Conservation (phyloP, 2,329 filamentous ascomycete species). For the Huntiella omanensis region DNA sequence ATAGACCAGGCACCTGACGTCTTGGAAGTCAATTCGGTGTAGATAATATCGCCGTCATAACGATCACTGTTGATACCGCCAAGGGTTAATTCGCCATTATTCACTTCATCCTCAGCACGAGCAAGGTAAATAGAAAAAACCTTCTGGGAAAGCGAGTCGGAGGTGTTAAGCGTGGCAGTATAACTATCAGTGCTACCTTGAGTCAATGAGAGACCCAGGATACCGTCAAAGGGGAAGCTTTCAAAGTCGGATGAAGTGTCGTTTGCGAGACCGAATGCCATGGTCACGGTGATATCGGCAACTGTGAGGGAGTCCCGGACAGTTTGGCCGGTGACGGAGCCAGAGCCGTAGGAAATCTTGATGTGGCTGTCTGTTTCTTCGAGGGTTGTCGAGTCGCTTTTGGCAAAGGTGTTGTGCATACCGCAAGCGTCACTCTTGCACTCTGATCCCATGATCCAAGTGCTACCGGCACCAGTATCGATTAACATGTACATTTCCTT, state of each 20-base stretch:
- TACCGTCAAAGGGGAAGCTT: conserved; percentile 72
- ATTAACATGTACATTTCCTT: conserved; percentile 42
- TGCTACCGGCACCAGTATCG: conserved; percentile 51
- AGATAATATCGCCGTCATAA: conserved; percentile 50
- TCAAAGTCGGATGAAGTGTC: conserved; percentile 56
- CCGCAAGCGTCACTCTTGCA: conserved; percentile 50
- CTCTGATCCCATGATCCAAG: conserved; percentile 62
- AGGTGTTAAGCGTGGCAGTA: conserved; percentile 38
- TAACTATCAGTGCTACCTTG: conserved; percentile 44
- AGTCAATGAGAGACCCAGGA: conserved; percentile 56
- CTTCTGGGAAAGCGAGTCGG: conserved; percentile 34
- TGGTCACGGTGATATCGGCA: conserved; percentile 41
- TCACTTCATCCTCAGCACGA: conserved; percentile 43
- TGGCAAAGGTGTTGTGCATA: conserved; percentile 51
- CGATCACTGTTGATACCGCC: conserved; percentile 49
- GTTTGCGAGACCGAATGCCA: conserved; percentile 55
- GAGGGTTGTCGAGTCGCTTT: conserved; percentile 45
- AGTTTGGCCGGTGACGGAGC: conserved; percentile 47
- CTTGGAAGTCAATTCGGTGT: conserved; percentile 33
- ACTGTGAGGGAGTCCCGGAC: conserved; percentile 49
- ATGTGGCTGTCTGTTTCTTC: conserved; percentile 35
- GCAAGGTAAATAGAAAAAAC: conserved; percentile 50
- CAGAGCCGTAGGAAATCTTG: conserved; percentile 57
- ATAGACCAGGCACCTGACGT: conserved; percentile 53
- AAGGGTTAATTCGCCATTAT: conserved; percentile 61